phyloP scores from a whole-genome alignment of 805 yeast species.

The Suhomyces sp. region DNA sequence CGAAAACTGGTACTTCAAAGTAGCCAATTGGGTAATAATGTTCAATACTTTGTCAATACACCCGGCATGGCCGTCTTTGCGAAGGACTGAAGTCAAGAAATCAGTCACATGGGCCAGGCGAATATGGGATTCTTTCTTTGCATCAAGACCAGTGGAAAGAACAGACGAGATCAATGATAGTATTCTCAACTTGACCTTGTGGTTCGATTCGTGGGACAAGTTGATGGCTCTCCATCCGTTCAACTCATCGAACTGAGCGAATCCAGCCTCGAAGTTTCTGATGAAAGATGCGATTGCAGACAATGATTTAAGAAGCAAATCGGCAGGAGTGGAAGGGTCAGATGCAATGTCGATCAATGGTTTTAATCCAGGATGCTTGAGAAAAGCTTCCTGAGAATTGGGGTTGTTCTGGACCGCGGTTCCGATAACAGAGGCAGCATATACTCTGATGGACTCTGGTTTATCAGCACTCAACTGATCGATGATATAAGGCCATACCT shows the following conservation, averaged over 20 bases:
- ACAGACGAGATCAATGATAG: slow-evolving; percentile 61
- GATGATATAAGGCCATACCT: slow-evolving; percentile 77
- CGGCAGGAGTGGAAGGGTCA: slow-evolving; percentile 18
- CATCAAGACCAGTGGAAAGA: slow-evolving; percentile 50
- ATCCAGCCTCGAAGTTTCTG: slow-evolving; percentile 64
- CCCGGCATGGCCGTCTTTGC: slow-evolving; percentile 41
- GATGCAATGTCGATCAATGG: slow-evolving; percentile 45
- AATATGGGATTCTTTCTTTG: slow-evolving; percentile 41
- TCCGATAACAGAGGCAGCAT: slow-evolving; percentile 75
- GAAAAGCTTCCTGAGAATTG: slow-evolving; percentile 66
- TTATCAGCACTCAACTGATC: slow-evolving; percentile 44
- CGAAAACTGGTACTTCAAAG: slow-evolving; percentile 44
- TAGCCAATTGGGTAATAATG: slow-evolving; percentile 47
- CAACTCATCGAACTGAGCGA: slow-evolving; percentile 50
- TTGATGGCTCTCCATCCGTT: slow-evolving; percentile 63
- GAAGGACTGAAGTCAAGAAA: slow-evolving; percentile 32
- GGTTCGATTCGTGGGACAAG: slow-evolving; percentile 24
- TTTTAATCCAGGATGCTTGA: slow-evolving; percentile 50
- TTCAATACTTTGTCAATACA: slow-evolving; percentile 58
- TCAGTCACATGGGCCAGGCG: slow-evolving; percentile 31
- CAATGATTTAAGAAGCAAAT: slow-evolving; percentile 59
- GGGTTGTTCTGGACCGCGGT: slow-evolving; percentile 92
- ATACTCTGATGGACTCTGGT: slow-evolving; percentile 44
- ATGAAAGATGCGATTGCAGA: slow-evolving; percentile 75
- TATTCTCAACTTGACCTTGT: slow-evolving; percentile 51